These are phyloP conservation scores for Talaromyces sp. DNA, from an alignment of 2,329 filamentous ascomycete species.

Conservation along the genomic window DNA sequence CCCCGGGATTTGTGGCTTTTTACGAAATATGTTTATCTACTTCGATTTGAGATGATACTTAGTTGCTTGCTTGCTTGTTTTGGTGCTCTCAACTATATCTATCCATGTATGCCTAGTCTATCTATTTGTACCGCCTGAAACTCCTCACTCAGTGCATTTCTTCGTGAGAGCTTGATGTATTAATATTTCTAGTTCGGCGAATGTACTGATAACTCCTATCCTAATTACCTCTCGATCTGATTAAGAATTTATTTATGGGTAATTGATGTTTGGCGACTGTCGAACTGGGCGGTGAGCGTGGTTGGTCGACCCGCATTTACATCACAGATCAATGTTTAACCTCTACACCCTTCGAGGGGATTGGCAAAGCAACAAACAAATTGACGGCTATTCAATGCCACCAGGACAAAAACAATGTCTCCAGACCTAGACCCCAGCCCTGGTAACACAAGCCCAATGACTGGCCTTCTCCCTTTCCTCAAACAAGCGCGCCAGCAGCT, in stretches of 20 bases:
- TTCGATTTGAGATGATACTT: neutral
- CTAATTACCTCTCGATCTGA: neutral
- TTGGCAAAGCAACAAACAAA: neutral
- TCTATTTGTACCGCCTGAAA: neutral
- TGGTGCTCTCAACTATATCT: neutral
- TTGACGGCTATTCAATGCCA: neutral
- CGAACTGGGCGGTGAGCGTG: neutral
- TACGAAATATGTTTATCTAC: neutral
- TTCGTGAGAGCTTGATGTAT: neutral
- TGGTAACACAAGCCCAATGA: neutral
- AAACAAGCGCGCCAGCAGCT: constrained; percentile 25
- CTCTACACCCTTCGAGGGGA: neutral
- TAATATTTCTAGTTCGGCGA: neutral
- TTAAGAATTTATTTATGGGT: neutral
- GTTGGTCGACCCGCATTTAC: neutral
- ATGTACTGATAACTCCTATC: neutral
- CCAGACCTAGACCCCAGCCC: neutral
- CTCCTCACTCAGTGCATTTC: neutral
- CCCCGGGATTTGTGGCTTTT: neutral
- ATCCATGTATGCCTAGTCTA: neutral
- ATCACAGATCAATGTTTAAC: neutral
- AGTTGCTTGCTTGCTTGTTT: neutral
- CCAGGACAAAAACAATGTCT: neutral
- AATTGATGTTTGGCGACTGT: neutral
- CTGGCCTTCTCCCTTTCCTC: constrained; percentile 33